Conservation (phyloP, 2,329 filamentous ascomycete genomes). For the Blastomyces percursus region DNA sequence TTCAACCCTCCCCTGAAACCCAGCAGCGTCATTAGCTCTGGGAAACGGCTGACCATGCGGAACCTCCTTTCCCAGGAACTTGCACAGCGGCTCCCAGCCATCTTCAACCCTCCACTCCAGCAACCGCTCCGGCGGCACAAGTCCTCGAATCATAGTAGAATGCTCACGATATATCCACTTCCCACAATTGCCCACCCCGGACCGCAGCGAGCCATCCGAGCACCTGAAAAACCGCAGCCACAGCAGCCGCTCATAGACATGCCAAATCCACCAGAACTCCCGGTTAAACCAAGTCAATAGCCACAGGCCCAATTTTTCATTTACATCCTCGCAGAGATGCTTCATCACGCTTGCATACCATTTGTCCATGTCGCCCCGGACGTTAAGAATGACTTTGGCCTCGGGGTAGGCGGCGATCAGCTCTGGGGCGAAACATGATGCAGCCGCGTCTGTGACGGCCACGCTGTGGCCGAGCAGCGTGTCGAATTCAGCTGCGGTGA, state of each 20-base stretch:
- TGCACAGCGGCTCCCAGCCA: slow-evolving; percentile 37
- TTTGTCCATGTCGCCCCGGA: slow-evolving; percentile 4
- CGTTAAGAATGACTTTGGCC: slow-evolving; percentile 28
- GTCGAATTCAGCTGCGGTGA: not conserved
- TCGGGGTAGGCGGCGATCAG: slow-evolving; percentile 27
- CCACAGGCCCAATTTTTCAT: not conserved
- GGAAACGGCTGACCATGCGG: slow-evolving; percentile 27
- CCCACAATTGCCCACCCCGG: not conserved
- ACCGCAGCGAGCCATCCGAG: not conserved
- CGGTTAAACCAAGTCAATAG: not conserved
- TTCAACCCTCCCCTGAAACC: not conserved
- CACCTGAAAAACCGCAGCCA: not conserved
- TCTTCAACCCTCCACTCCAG: slow-evolving; percentile 26
- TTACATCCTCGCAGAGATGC: not conserved
- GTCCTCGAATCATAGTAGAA: slow-evolving; percentile 15
- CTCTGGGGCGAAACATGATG: slow-evolving; percentile 26
- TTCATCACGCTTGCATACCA: not conserved
- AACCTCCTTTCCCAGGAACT: slow-evolving; percentile 29
- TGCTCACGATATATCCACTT: slow-evolving; percentile 14
- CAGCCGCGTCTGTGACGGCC: slow-evolving; percentile 25
- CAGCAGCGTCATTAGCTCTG: slow-evolving; percentile 16
- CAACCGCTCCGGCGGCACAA: slow-evolving; percentile 17
- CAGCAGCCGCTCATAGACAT: not conserved
- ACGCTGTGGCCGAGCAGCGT: slow-evolving; percentile 21
- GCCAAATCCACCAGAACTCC: not conserved